Percentiles rank a stretch among this genome's conserved stretches.
Evolutionary conservation across 768 basidiomycete species (phyloP).

Genomic region (Amanita inopinata): DNA sequence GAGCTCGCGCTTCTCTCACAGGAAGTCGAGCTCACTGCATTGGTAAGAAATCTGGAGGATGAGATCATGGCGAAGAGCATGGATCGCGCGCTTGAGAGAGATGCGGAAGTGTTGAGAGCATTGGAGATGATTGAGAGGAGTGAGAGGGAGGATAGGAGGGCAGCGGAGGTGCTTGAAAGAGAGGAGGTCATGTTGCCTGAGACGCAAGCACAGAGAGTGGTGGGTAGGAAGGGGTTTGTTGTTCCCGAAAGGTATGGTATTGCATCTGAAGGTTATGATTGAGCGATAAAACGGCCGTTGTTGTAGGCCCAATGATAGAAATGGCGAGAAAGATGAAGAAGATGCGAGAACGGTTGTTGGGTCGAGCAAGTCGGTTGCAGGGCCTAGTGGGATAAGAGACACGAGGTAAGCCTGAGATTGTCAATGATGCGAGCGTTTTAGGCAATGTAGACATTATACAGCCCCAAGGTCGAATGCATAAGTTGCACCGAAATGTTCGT

Average conservation of each 20-base stretch:
- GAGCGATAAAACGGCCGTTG: no score
- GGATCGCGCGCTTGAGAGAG: neutral
- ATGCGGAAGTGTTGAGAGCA: neutral
- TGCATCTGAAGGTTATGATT: no score
- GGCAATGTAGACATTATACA: no score
- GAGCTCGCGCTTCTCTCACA: conserved; percentile 1
- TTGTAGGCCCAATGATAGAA: neutral
- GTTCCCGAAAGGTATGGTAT: neutral
- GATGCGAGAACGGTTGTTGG: neutral
- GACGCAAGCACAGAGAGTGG: conserved; percentile 1
- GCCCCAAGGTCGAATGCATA: conserved; percentile 11
- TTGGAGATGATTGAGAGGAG: conserved; percentile 1
- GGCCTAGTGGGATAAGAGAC: neutral
- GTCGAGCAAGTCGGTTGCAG: neutral
- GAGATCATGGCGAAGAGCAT: conserved; percentile 2
- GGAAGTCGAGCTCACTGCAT: conserved; percentile 1
- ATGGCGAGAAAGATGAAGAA: neutral
- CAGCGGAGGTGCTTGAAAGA: neutral
- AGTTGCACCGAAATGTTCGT: conserved; percentile 13
- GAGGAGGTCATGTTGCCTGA: neutral
- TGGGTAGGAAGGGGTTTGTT: conserved; percentile 1
- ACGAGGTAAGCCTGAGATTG: neutral
- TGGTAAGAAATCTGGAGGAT: neutral
- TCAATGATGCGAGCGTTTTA: no score
- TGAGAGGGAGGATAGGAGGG: conserved; percentile 3